Evolutionary conservation across 1,284 basidiomycete species (phyloP).

Genomic region (Pseudozyma tsukubaensis): DNA sequence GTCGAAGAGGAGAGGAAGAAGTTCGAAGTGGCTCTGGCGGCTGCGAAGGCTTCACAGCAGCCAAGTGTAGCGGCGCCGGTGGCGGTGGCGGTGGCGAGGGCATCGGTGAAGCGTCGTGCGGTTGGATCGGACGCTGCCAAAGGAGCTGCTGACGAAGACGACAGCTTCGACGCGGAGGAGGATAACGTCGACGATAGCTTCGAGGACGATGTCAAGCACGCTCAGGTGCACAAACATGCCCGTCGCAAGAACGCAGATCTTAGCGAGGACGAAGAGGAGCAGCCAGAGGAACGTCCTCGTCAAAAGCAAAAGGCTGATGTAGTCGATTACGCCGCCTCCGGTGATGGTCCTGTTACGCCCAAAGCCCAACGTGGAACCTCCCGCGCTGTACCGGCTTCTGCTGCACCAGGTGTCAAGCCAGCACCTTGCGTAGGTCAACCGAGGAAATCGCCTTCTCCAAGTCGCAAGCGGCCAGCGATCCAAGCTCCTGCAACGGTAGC

Average conservation of each 20-base stretch:
- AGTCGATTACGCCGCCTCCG: background rate
- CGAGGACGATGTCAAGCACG: conserved; percentile 14
- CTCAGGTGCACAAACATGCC: conserved; percentile 3
- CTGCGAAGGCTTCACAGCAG: conserved; percentile 8
- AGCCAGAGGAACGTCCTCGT: conserved; percentile 8
- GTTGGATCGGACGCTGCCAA: conserved; percentile 20
- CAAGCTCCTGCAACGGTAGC: conserved; percentile 43
- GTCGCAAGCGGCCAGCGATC: conserved; percentile 56
- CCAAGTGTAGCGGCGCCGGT: background rate
- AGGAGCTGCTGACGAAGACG: conserved; percentile 14
- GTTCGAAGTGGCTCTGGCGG: conserved; percentile 1
- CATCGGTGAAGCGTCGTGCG: conserved; percentile 20
- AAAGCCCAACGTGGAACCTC: conserved; percentile 18
- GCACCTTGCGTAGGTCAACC: conserved; percentile 67
- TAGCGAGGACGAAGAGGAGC: conserved; percentile 12
- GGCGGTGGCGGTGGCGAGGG: background rate
- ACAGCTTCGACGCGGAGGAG: conserved; percentile 15
- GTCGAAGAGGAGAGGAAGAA: conserved; percentile 27
- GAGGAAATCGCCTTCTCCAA: conserved; percentile 63
- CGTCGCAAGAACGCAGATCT: conserved; percentile 16
- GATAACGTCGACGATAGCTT: background rate
- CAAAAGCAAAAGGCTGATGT: conserved; percentile 27
- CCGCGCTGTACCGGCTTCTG: conserved; percentile 13
- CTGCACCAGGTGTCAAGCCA: conserved; percentile 55
- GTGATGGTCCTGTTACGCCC: conserved; percentile 27